A percentile compares a stretch with the other conserved stretches of the same genome.
Conservation (phyloP, 2,329 filamentous ascomycete species). For the Hypoxylon sp. region DNA sequence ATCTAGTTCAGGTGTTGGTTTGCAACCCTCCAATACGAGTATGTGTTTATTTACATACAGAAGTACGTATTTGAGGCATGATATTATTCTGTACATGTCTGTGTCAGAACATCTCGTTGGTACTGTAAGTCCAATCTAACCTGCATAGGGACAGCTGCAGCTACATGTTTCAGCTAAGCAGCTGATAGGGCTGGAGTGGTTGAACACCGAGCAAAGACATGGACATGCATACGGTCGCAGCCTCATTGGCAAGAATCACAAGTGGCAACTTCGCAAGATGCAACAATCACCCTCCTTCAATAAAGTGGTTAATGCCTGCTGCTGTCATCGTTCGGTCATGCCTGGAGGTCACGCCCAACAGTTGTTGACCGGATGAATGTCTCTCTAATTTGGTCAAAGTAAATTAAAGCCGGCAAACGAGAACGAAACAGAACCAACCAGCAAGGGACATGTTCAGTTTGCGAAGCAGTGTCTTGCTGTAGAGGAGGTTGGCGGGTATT, state of each 20-base stretch:
- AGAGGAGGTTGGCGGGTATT: neutral
- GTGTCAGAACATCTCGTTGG: too few relatives aligned
- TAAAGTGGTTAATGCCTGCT: slow-evolving; percentile 11
- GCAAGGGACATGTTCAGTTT: too few relatives aligned
- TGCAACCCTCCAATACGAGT: slow-evolving; percentile 12
- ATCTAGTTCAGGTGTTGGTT: slow-evolving; percentile 18
- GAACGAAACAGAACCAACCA: too few relatives aligned
- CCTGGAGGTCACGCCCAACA: slow-evolving; percentile 26
- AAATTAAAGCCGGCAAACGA: slow-evolving; percentile 9
- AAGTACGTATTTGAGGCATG: too few relatives aligned
- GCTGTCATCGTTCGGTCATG: slow-evolving; percentile 26
- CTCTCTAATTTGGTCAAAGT: slow-evolving; percentile 12
- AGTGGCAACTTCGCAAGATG: slow-evolving; percentile 16
- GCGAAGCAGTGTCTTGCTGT: too few relatives aligned
- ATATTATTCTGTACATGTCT: too few relatives aligned
- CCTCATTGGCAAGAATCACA: slow-evolving; percentile 20
- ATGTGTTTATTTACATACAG: too few relatives aligned
- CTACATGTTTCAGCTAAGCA: slow-evolving; percentile 35
- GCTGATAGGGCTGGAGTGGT: slow-evolving; percentile 35
- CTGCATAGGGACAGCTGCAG: slow-evolving; percentile 31
- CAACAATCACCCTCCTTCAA: slow-evolving; percentile 16
- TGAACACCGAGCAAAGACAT: slow-evolving; percentile 14
- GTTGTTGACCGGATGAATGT: slow-evolving; percentile 11
- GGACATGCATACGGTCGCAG: slow-evolving; percentile 8
- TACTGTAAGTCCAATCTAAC: slow-evolving; percentile 38